These are phyloP conservation scores for Phytophthora tubulina DNA, from an alignment of 352 stramenopile genomes.

Conservation along the genomic window DNA sequence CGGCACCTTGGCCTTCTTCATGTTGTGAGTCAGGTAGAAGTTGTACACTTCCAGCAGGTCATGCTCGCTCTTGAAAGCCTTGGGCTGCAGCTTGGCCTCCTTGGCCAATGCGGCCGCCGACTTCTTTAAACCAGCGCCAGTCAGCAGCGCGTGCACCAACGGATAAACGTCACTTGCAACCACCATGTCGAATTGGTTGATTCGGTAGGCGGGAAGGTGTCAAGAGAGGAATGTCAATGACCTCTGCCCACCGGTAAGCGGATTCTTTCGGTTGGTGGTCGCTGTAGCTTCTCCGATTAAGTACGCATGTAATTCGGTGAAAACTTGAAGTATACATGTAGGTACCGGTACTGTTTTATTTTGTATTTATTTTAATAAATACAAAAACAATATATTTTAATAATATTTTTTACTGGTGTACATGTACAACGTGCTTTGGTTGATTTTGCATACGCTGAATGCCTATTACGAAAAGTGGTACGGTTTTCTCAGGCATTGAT, in stretches of 20 bases:
- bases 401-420: no score
- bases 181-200: slow-evolving; percentile 35
- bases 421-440: no score
- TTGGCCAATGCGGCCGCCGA: slow-evolving; percentile 69
- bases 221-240: slow-evolving; percentile 9
- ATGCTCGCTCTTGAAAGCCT: slow-evolving; percentile 67
- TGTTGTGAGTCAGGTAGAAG: slow-evolving; percentile 66
- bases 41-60: slow-evolving; percentile 83
- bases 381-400: no score
- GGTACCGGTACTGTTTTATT: no score
- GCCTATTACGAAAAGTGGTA: no score
- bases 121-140: slow-evolving; percentile 75
- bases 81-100: slow-evolving; percentile 76
- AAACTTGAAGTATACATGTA: no score
- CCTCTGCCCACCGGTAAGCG: slow-evolving; percentile 1
- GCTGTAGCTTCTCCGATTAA: no score
- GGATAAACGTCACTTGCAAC: slow-evolving; percentile 84
- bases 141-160: slow-evolving; percentile 77
- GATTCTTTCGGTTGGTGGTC: neutral
- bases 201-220: neutral
- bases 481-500: no score
- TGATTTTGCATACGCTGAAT: no score
- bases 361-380: no score
- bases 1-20: slow-evolving; percentile 66
- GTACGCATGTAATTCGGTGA: no score